Conservation (phyloP, 2,329 filamentous ascomycete species). For the Fusarium dimerum region DNA sequence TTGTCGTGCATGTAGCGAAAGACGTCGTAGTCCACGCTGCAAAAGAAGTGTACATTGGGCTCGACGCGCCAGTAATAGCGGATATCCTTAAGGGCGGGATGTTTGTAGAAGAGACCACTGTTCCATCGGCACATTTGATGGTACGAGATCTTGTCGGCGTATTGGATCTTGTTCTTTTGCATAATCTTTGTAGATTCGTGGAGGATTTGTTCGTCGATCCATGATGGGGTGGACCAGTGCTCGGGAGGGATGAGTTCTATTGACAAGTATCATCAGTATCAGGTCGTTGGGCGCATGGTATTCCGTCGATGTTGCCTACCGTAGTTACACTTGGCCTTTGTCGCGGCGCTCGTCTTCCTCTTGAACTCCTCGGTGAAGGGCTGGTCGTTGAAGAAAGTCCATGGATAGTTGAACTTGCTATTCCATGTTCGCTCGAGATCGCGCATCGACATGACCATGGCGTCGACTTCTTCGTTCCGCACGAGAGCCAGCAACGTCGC, state of each 20-base stretch:
- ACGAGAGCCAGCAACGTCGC: slow-evolving; percentile 91
- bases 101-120: slow-evolving; percentile 95
- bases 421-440: slow-evolving; percentile 97
- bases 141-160: slow-evolving; percentile 85
- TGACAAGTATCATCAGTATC: slow-evolving; percentile 7
- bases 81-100: slow-evolving; percentile 78
- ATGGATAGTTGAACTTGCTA: slow-evolving; percentile 98
- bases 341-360: slow-evolving; percentile 72
- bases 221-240: slow-evolving; percentile 88
- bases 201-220: slow-evolving; percentile 89
- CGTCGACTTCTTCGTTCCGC: slow-evolving; percentile 83
- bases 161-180: slow-evolving; percentile 84
- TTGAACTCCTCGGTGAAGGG: slow-evolving; percentile 96
- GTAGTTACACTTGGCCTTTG: slow-evolving; percentile 85
- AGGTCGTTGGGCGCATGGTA: background rate
- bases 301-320: slow-evolving; percentile 52
- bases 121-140: slow-evolving; percentile 99
- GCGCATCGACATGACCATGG: slow-evolving; percentile 83
- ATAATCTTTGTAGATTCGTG: slow-evolving; percentile 81
- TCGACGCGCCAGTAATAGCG: slow-evolving; percentile 99
- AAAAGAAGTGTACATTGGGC: slow-evolving; percentile 98
- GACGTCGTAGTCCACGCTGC: slow-evolving; percentile 96
- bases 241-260: slow-evolving; percentile 87
- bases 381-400: slow-evolving; percentile 98
- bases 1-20: slow-evolving; percentile 98